A percentile compares a stretch with the other conserved stretches of the same genome.
Evolutionary conservation across 2,329 filamentous ascomycete species (phyloP).

Genomic region (Microcera coccophila): DNA sequence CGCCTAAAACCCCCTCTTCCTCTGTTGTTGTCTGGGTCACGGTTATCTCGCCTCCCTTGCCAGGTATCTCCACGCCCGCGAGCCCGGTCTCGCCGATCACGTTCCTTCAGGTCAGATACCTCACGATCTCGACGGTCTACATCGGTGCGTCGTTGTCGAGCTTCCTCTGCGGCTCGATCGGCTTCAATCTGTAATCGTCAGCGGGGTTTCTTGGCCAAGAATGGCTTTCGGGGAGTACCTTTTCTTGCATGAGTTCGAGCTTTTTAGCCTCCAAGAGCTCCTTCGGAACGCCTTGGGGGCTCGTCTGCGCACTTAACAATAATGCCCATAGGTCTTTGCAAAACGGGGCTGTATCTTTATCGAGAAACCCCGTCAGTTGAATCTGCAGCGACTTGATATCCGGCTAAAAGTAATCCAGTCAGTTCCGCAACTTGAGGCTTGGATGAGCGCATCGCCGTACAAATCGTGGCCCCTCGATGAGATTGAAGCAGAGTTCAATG

Average conservation of each 20-base stretch:
- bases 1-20: conserved; percentile 45
- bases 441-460: conserved; percentile 48
- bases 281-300: conserved; percentile 86
- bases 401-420: conserved; percentile 54
- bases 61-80: conserved; percentile 52
- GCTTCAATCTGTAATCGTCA: conserved; percentile 64
- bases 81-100: conserved; percentile 54
- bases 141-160: conserved; percentile 66
- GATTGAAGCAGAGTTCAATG: conserved; percentile 73
- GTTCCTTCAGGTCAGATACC: conserved; percentile 62
- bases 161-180: conserved; percentile 74
- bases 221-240: conserved; percentile 56
- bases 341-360: conserved; percentile 83
- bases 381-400: conserved; percentile 96
- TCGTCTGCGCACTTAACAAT: conserved; percentile 83
- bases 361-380: conserved; percentile 88
- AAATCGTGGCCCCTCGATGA: conserved; percentile 69
- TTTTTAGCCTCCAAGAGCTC: conserved; percentile 96
- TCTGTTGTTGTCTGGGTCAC: conserved; percentile 42
- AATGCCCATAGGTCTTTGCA: conserved; percentile 94
- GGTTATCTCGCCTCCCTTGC: conserved; percentile 51
- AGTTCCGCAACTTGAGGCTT: conserved; percentile 21
- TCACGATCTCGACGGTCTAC: conserved; percentile 69
- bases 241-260: conserved; percentile 87
- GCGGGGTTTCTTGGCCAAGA: background rate